Evolutionary conservation across 164 flowering plant genomes (phyloP), one percentile per base, ranked within the genome.

Genomic region (Tetracentron sinense): DNA sequence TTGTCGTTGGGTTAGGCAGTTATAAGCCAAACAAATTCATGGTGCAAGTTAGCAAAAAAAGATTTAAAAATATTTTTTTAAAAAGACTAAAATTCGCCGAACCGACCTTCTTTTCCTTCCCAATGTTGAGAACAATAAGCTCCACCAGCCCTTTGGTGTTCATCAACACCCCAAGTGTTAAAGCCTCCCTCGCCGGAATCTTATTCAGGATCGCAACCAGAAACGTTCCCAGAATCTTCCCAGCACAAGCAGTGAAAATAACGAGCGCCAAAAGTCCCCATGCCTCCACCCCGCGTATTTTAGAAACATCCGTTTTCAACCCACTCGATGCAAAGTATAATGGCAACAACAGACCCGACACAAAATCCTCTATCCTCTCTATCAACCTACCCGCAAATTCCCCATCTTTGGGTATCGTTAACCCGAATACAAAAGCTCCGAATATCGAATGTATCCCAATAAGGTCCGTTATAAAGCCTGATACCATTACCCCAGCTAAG

Each of bases 71-170:
- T n/a, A n/a, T n/a, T n/a, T n/a, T n/a, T n/a, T n/a, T n/a, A 22
- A 30, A 21, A 17, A 28, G 16, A 2, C 7, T 5, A 52, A 14
- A 35, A n/a, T 23, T 27, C 6, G 25, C 1, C 8, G 29, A 28
- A 54, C 67, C 62, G 0, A 84, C 92, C 89, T 83, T 78, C 54
- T 76, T 70, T 29, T 84, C 89, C 68, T 70, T 82, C 54, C 89
- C 89, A 51, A 89, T 84, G 76, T 87, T 85, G 68, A 84, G 84
- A 25, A 84, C 89, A 48, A 86, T 86, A 20, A 84, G 78, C 70
- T 85, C 89, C 27, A 85, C 86, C 63, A 87, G 46, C 3, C 94
- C 94, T 73, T 87, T 87, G 1, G 87, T 85, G 51, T 83, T 87
- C 94, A 87, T 87, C 33, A 87, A 59, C 42, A 87, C 27, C 0